phyloP scores from a whole-genome alignment of 805 yeast genomes.

The Zygotorulaspora florentina region DNA sequence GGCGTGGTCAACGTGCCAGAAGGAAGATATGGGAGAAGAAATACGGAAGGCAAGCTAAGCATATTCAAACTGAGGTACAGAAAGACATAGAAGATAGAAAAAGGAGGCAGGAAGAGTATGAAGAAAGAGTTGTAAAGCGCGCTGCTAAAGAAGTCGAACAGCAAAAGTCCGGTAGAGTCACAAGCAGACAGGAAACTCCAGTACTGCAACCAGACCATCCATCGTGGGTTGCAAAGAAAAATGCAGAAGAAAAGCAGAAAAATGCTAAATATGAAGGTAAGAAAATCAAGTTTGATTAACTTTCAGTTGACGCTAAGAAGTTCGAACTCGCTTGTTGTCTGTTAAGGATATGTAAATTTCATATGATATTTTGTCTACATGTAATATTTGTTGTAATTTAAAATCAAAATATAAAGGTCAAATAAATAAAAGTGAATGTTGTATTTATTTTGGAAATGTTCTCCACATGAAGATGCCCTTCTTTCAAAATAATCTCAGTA shows the following conservation, averaged over 20 bases:
- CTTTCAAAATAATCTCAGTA: neutral
- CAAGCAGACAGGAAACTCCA: constrained; percentile 29
- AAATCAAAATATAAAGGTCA: neutral
- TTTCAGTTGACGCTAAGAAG: neutral
- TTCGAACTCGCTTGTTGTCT: neutral
- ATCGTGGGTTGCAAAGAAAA: constrained; percentile 93
- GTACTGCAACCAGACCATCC: constrained; percentile 56
- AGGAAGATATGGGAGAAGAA: constrained; percentile 95
- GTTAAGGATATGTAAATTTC: too few relatives aligned
- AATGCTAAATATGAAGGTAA: constrained; percentile 76
- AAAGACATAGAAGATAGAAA: constrained; percentile 53
- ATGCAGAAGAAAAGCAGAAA: constrained; percentile 61
- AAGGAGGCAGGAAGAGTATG: constrained; percentile 58
- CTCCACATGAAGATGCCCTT: neutral
- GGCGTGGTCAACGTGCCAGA: constrained; percentile 97
- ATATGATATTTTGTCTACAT: neutral
- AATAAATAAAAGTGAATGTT: neutral
- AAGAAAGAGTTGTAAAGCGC: constrained; percentile 67
- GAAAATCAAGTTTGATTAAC: constrained; percentile 67
- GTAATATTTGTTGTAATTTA: neutral
- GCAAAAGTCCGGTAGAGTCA: constrained; percentile 39
- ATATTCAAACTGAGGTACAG: constrained; percentile 63
- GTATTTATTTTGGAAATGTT: neutral
- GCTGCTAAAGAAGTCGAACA: constrained; percentile 44
- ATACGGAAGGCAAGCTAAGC: constrained; percentile 80